Conservation (phyloP, 2,329 filamentous ascomycete species). For the Westerdykella aurantiaca region DNA sequence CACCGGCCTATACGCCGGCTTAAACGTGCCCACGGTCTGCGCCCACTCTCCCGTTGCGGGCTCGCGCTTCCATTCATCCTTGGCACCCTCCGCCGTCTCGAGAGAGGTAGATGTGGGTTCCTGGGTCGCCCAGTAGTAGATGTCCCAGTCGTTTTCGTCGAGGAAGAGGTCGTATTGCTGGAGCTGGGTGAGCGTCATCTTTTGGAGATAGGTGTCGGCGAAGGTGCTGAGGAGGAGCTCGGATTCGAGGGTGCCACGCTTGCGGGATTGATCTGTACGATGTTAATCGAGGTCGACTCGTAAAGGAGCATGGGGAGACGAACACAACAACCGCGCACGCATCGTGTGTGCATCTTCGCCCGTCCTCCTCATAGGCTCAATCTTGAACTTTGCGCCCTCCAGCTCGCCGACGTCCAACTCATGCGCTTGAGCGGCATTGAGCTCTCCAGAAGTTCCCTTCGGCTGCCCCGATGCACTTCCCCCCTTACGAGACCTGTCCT, state of each 20-base stretch:
- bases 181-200: conserved; percentile 69
- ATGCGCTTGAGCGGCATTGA: conserved; percentile 40
- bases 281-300: conserved; percentile 6
- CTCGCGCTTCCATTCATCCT: conserved; percentile 46
- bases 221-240: conserved; percentile 96
- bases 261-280: conserved; percentile 80
- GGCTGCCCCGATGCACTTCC: conserved; percentile 18
- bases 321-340: conserved; percentile 76
- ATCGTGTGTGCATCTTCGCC: conserved; percentile 83
- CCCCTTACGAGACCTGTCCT: conserved; percentile 42
- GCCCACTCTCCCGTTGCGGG: conserved; percentile 78
- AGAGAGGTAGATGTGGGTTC: conserved; percentile 57
- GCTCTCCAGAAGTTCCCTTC: conserved; percentile 25
- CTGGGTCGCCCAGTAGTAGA: conserved; percentile 99
- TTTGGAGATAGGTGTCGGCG: conserved; percentile 68
- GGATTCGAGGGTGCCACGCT: conserved; percentile 90
- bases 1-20: conserved; percentile 86
- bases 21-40: conserved; percentile 91
- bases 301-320: conserved; percentile 25
- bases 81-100: conserved; percentile 51
- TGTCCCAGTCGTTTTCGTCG: conserved; percentile 99
- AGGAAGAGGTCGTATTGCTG: conserved; percentile 85
- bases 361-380: conserved; percentile 79
- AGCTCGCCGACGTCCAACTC: conserved; percentile 79
- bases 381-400: conserved; percentile 75